Evolutionary conservation across 73 alveolate species (phyloP).

Genomic region (Symbiodinium pilosum): DNA sequence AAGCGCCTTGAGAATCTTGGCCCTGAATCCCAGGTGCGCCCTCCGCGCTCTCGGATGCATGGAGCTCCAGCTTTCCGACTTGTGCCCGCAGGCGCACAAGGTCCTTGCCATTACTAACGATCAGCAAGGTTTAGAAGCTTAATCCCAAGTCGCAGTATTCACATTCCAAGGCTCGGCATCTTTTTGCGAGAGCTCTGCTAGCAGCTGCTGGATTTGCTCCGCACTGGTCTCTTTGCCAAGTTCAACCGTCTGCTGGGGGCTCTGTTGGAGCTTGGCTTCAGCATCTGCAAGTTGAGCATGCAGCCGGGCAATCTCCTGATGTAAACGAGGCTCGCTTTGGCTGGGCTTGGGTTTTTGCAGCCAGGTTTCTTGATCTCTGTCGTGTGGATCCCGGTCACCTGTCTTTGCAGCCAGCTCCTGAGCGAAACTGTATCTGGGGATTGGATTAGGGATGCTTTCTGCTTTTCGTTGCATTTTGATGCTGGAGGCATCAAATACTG

Average conservation of each 20-base stretch:
- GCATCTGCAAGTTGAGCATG: background rate
- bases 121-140: background rate
- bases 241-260: background rate
- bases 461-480: no score
- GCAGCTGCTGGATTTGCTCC: background rate
- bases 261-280: background rate
- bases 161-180: background rate
- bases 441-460: no score
- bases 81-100: no score
- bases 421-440: no score
- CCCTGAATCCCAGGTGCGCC: no score
- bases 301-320: conserved; percentile 9
- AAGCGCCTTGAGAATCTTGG: no score
- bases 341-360: background rate
- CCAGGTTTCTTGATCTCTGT: background rate
- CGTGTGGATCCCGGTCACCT: background rate
- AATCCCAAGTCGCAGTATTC: background rate
- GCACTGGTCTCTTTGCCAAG: background rate
- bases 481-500: no score
- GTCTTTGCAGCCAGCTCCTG: background rate
- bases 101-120: no score
- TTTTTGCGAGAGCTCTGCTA: background rate
- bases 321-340: background rate
- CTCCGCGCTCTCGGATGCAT: no score
- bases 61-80: no score